Conservation (phyloP, 352 stramenopile genomes). For the Phytophthora idaei region DNA sequence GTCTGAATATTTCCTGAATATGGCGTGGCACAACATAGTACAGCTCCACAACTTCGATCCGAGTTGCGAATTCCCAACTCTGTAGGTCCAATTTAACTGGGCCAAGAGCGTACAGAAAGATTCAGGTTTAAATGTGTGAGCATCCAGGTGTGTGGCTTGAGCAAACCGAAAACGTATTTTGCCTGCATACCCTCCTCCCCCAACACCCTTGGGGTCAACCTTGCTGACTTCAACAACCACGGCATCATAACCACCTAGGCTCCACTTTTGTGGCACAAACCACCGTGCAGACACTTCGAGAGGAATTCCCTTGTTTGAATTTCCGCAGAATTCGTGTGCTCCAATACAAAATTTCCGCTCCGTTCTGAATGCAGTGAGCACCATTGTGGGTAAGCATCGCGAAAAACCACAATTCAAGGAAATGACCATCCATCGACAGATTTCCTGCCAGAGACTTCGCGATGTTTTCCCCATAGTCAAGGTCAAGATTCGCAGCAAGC, state of each 20-base stretch:
- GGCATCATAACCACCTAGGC: constrained; percentile 10
- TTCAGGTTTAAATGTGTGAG: no score
- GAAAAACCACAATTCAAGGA: constrained; percentile 13
- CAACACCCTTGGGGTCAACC: no score
- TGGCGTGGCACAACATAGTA: no score
- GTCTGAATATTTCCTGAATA: no score
- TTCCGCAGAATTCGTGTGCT: no score
- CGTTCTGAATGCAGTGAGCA: constrained; percentile 2
- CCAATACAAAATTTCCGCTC: background rate
- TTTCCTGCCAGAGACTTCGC: background rate
- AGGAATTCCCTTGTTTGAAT: background rate
- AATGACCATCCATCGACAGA: constrained; percentile 9
- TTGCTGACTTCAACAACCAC: constrained; percentile 1
- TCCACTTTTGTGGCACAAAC: constrained; percentile 8
- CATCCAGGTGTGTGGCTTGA: no score
- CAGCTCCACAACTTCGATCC: no score
- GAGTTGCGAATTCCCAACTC: no score
- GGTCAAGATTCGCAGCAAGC: background rate
- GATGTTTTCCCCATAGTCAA: constrained; percentile 1
- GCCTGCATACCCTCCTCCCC: no score
- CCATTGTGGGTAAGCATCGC: background rate
- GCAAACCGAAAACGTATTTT: no score
- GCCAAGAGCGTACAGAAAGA: no score
- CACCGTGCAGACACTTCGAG: background rate
- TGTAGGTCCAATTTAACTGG: no score